These are phyloP conservation scores for Cercospora sesami DNA, from an alignment of 2,329 filamentous ascomycete genomes.

Conservation along the genomic window DNA sequence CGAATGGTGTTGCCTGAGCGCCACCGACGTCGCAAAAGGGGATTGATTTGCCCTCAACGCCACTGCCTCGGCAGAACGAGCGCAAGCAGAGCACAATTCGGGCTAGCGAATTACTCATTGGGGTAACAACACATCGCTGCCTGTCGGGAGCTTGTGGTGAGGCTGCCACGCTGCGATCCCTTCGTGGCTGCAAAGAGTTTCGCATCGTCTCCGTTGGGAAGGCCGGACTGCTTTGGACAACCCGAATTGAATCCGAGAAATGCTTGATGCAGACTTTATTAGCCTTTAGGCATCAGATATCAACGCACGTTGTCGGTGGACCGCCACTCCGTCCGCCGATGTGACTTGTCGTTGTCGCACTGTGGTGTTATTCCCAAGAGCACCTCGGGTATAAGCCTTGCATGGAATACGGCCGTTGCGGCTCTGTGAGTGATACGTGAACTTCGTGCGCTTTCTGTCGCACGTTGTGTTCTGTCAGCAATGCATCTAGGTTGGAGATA, in stretches of 20 bases:
- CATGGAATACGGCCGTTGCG: not conserved
- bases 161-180: not conserved
- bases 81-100: not conserved
- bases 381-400: not conserved
- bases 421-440: not conserved
- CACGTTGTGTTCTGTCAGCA: not conserved
- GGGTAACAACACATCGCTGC: not conserved
- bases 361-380: not conserved
- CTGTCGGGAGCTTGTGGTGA: slow-evolving; percentile 1
- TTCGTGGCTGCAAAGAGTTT: slow-evolving; percentile 4
- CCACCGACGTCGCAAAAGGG: slow-evolving; percentile 12
- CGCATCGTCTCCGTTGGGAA: slow-evolving; percentile 4
- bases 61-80: slow-evolving; percentile 9
- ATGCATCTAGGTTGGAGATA: not conserved
- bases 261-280: not conserved
- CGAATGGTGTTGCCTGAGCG: slow-evolving; percentile 13
- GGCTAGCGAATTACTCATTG: slow-evolving; percentile 2
- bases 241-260: not conserved
- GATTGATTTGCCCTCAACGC: slow-evolving; percentile 3
- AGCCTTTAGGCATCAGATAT: slow-evolving; percentile 1
- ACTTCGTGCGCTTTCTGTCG: not conserved
- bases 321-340: not conserved
- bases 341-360: not conserved
- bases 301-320: not conserved
- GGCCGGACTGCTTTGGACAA: not conserved